Percentiles rank a stretch among this genome's conserved stretches.
These are phyloP conservation scores for Penicillium mononematosum DNA, from an alignment of 495 filamentous ascomycete genomes.

Conservation along the genomic window DNA sequence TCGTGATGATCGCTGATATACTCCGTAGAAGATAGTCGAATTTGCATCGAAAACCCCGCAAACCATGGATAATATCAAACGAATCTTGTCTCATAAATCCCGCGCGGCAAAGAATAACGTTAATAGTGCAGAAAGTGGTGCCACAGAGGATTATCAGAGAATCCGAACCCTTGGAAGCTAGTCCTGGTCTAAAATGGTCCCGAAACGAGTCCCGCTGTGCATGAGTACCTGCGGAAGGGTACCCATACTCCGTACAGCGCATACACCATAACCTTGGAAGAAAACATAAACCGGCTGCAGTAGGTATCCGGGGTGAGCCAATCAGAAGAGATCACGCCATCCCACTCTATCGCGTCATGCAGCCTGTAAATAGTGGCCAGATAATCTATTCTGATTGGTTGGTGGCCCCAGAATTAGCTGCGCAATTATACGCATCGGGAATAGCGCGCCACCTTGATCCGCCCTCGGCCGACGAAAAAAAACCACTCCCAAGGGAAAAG, in stretches of 20 bases:
- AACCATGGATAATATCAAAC: conserved; percentile 4
- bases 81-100: conserved; percentile 14
- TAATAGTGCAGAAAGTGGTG: conserved; percentile 9
- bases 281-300: conserved; percentile 15
- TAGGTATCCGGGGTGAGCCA: conserved; percentile 20
- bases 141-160: not conserved
- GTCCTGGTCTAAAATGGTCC: conserved; percentile 4
- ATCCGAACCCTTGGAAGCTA: not conserved
- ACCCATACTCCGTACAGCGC: conserved; percentile 1
- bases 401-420: conserved; percentile 28
- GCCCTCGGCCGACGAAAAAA: conserved; percentile 31
- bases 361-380: conserved; percentile 36
- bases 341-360: conserved; percentile 41
- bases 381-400: conserved; percentile 29
- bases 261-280: conserved; percentile 4
- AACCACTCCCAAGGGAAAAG: conserved; percentile 12
- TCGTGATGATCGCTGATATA: too few relatives aligned
- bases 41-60: conserved; percentile 4
- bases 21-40: not conserved
- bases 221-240: conserved; percentile 14
- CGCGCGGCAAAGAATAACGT: conserved; percentile 21
- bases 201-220: not conserved
- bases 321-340: conserved; percentile 37
- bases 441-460: conserved; percentile 39
- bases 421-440: conserved; percentile 28